Percentiles rank a stretch among this genome's conserved stretches.
Conservation (phyloP, 108 stramenopile genomes). For the Pseudonitzschia multistriata region DNA sequence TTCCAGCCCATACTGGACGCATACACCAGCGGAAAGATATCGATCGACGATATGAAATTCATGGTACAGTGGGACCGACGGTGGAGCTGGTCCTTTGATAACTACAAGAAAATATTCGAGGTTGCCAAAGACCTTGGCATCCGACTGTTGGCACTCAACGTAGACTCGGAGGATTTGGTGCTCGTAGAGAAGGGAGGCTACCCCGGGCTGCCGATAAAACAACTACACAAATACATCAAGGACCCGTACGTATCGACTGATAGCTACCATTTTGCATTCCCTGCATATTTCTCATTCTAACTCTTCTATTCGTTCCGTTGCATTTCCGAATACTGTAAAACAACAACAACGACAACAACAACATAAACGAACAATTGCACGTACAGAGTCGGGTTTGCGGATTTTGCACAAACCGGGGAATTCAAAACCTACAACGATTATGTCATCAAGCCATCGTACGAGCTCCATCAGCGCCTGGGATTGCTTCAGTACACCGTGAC, state of each 20-base stretch:
- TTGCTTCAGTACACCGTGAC: conserved; percentile 54
- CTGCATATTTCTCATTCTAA: neutral
- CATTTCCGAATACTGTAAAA: neutral
- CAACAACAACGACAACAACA: too few species aligned
- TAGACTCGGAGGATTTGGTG: conserved; percentile 69
- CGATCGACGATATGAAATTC: conserved; percentile 38
- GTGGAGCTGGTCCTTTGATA: conserved; percentile 76
- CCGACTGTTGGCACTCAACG: conserved; percentile 67
- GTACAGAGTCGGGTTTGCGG: conserved; percentile 46
- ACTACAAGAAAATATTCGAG: conserved; percentile 55
- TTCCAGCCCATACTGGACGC: conserved; percentile 69
- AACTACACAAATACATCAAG: conserved; percentile 50
- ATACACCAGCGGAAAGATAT: conserved; percentile 44
- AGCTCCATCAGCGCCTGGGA: conserved; percentile 60
- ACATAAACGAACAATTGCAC: neutral
- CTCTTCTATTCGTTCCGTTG: neutral
- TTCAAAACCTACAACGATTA: conserved; percentile 67
- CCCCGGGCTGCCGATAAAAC: conserved; percentile 36
- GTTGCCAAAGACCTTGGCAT: conserved; percentile 46
- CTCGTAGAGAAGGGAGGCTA: conserved; percentile 63
- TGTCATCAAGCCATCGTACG: conserved; percentile 65
- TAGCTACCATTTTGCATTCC: neutral
- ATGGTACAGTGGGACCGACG: conserved; percentile 65
- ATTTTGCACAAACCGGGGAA: conserved; percentile 39
- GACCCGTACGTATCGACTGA: conserved; percentile 41